Percentiles rank a stretch among this genome's conserved stretches.
These are phyloP conservation scores for Arabidopsis arenosa DNA, from an alignment of 345 rosid genomes.

Conservation along the genomic window DNA sequence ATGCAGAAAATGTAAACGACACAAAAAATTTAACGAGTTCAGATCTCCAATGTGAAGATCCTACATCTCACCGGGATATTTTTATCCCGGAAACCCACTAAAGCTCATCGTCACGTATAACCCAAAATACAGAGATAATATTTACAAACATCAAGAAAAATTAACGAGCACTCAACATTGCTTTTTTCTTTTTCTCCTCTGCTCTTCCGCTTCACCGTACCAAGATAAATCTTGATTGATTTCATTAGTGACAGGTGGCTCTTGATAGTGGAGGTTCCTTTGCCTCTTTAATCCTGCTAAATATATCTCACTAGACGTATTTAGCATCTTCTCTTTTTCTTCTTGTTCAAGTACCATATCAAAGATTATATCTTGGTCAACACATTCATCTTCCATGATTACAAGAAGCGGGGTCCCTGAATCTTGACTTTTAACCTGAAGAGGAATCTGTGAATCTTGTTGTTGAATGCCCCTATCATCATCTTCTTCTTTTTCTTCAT, in stretches of 20 bases:
- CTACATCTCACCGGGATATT: too few species aligned
- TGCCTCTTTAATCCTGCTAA: neutral
- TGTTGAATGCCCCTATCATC: constrained; percentile 5
- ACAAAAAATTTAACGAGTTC: too few species aligned
- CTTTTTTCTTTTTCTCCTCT: neutral
- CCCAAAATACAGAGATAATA: too few species aligned
- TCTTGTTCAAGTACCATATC: neutral
- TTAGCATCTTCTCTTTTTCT: neutral
- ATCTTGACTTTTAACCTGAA: neutral
- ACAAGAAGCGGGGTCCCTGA: neutral
- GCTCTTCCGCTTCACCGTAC: neutral
- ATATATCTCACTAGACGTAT: neutral
- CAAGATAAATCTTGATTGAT: neutral
- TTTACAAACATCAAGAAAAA: too few species aligned
- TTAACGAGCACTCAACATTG: neutral
- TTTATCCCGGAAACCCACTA: too few species aligned
- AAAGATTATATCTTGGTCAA: neutral
- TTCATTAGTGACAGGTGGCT: neutral
- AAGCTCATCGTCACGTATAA: too few species aligned
- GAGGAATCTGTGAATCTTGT: constrained; percentile 9
- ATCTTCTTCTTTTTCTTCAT: neutral
- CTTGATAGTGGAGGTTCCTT: neutral
- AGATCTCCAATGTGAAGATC: too few species aligned
- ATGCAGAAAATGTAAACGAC: too few species aligned
- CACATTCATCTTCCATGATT: constrained; percentile 2